Conservation (phyloP, 371 early-diverging fungal genomes). For the Entomophthora muscae region DNA sequence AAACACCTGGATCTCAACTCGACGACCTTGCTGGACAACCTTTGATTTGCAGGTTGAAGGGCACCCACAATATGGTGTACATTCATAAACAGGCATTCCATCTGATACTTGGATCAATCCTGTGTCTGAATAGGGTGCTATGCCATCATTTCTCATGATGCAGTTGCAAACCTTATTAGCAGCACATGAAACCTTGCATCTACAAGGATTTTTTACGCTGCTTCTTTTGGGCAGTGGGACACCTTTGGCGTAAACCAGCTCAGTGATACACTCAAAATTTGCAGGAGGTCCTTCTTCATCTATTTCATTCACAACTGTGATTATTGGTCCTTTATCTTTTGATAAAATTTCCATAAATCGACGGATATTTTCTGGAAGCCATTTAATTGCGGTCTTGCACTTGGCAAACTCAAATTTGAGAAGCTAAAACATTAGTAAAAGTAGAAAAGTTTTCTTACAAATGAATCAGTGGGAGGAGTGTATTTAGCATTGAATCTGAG, state of each 20-base stretch:
- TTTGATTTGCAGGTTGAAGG: slow-evolving; percentile 29
- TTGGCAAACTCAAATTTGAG: no score
- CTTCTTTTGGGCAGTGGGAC: no score
- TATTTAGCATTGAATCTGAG: no score
- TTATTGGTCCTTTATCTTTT: slow-evolving; percentile 15
- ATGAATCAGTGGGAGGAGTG: no score
- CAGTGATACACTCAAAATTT: slow-evolving; percentile 28
- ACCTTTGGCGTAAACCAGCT: no score
- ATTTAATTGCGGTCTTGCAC: no score
- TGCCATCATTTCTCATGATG: neutral
- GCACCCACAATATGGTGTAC: slow-evolving; percentile 41
- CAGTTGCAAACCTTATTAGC: slow-evolving; percentile 11
- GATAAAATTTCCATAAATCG: no score
- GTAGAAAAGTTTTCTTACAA: no score
- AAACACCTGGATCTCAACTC: slow-evolving; percentile 28
- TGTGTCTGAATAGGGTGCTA: slow-evolving; percentile 16
- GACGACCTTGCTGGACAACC: slow-evolving; percentile 41
- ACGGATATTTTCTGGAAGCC: no score
- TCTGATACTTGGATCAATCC: slow-evolving; percentile 17
- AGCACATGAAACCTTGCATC: no score
- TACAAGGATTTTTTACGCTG: no score
- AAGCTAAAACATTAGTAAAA: no score
- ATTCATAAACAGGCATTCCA: slow-evolving; percentile 35
- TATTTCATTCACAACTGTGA: slow-evolving; percentile 27
- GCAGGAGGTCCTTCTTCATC: slow-evolving; percentile 26